Evolutionary conservation across 2,329 filamentous ascomycete genomes (phyloP).

Genomic region (Lachnellula subtilissima): DNA sequence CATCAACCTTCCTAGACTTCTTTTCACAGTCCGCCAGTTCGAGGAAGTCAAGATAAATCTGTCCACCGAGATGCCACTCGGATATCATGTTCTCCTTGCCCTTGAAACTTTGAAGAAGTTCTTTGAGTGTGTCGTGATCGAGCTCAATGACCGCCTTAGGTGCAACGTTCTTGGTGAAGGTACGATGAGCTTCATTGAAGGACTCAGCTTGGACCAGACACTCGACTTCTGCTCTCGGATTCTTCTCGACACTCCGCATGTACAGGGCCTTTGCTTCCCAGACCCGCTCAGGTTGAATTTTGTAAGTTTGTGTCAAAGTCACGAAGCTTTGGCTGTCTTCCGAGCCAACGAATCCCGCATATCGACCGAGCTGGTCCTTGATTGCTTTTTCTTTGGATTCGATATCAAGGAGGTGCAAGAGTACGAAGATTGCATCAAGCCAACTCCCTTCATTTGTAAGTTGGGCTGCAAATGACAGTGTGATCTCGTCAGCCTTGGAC

Average conservation of each 20-base stretch:
- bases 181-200: conserved; percentile 76
- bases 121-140: conserved; percentile 66
- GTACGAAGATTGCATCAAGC: conserved; percentile 68
- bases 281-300: conserved; percentile 73
- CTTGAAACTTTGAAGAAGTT: conserved; percentile 68
- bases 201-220: conserved; percentile 75
- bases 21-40: conserved; percentile 43
- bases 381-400: conserved; percentile 61
- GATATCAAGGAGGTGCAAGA: conserved; percentile 66
- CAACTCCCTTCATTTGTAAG: conserved; percentile 61
- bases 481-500: conserved; percentile 59
- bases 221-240: conserved; percentile 67
- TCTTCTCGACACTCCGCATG: conserved; percentile 67
- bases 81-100: conserved; percentile 55
- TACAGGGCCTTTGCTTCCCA: conserved; percentile 83
- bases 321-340: conserved; percentile 52
- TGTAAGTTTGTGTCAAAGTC: conserved; percentile 58
- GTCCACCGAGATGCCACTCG: conserved; percentile 75
- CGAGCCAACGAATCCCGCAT: conserved; percentile 61
- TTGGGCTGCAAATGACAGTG: conserved; percentile 60
- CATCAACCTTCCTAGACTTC: conserved; percentile 36
- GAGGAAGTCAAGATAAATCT: conserved; percentile 67
- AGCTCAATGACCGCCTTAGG: conserved; percentile 77
- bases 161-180: conserved; percentile 75
- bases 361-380: conserved; percentile 68